phyloP scores from a whole-genome alignment of 2,329 filamentous ascomycete genomes.

The Setomelanomma holmii region DNA sequence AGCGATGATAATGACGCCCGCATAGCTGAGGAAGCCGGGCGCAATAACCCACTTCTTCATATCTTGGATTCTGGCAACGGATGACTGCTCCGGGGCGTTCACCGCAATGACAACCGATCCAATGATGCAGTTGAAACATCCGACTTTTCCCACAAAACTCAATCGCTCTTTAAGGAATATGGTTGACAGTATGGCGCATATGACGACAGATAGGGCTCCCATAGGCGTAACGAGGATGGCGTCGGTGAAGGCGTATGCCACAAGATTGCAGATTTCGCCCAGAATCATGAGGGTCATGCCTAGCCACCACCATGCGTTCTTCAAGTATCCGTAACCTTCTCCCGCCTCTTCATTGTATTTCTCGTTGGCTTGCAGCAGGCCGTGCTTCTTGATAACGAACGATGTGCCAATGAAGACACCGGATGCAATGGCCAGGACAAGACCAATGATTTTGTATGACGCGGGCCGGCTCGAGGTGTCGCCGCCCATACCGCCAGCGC shows the following conservation, averaged over 20 bases:
- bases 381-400: slow-evolving; percentile 94
- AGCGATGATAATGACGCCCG: slow-evolving; percentile 80
- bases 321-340: slow-evolving; percentile 96
- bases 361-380: slow-evolving; percentile 87
- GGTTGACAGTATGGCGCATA: slow-evolving; percentile 87
- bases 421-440: slow-evolving; percentile 83
- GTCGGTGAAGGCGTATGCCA: slow-evolving; percentile 95
- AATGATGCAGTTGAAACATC: slow-evolving; percentile 93
- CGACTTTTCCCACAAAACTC: slow-evolving; percentile 94
- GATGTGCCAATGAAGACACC: slow-evolving; percentile 93
- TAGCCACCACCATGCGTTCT: slow-evolving; percentile 92
- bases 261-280: slow-evolving; percentile 76
- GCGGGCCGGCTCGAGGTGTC: slow-evolving; percentile 55
- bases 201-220: slow-evolving; percentile 88
- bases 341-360: slow-evolving; percentile 97
- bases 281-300: slow-evolving; percentile 98
- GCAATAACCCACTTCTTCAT: slow-evolving; percentile 89
- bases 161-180: slow-evolving; percentile 96
- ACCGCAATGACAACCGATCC: slow-evolving; percentile 93
- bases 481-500: slow-evolving; percentile 49
- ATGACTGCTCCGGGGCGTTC: slow-evolving; percentile 87
- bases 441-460: slow-evolving; percentile 84
- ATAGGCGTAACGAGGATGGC: slow-evolving; percentile 93
- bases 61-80: slow-evolving; percentile 85
- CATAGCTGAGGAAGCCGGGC: slow-evolving; percentile 85